Percentiles rank a stretch among this genome's conserved stretches.
These are phyloP conservation scores for Zanthoxylum bungeanum DNA, from an alignment of 345 rosid genomes.

Conservation along the genomic window DNA sequence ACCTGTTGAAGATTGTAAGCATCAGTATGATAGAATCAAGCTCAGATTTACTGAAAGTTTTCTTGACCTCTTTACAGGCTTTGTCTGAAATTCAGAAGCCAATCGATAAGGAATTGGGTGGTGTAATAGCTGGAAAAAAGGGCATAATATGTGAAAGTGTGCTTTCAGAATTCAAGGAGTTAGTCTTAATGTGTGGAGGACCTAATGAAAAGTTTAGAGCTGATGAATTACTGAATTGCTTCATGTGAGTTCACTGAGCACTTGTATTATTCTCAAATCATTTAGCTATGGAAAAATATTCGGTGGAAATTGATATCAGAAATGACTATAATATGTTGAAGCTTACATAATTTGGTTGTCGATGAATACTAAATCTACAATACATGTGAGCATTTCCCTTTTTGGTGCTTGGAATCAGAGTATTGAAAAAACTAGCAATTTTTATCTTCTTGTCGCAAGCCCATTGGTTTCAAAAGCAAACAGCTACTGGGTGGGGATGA, in stretches of 20 bases:
- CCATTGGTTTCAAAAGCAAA: neutral
- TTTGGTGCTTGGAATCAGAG: neutral
- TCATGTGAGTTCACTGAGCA: slow-evolving; percentile 48
- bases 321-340: neutral
- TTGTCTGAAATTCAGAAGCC: slow-evolving; percentile 9
- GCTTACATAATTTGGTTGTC: neutral
- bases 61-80: slow-evolving; percentile 4
- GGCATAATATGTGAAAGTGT: slow-evolving; percentile 13
- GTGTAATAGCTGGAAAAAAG: slow-evolving; percentile 6
- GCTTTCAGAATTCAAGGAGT: slow-evolving; percentile 15
- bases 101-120: slow-evolving; percentile 9
- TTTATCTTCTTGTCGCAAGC: neutral
- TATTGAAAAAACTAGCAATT: neutral
- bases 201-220: slow-evolving; percentile 75
- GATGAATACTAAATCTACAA: neutral
- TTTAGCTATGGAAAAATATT: neutral
- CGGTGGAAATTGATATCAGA: neutral
- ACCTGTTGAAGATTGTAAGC: neutral
- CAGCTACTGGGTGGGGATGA: neutral
- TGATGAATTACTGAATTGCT: slow-evolving; percentile 44
- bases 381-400: neutral
- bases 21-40: neutral
- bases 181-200: slow-evolving; percentile 12
- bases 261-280: neutral
- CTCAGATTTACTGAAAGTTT: neutral